Evolutionary conservation across 306 rosid genomes (phyloP).

Genomic region (Calophaca sinica): DNA sequence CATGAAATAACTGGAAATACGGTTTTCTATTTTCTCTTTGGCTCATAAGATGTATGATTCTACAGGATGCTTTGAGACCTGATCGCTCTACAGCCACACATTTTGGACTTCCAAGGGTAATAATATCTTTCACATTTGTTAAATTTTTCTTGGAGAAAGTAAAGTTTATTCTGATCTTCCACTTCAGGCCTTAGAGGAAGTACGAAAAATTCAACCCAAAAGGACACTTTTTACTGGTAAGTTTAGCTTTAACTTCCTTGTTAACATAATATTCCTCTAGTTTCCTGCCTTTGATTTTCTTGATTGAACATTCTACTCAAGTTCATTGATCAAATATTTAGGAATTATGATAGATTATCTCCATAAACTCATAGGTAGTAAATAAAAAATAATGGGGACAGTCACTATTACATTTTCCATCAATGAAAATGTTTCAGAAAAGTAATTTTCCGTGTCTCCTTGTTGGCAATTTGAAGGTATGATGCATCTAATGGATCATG

Average conservation of each 20-base stretch:
- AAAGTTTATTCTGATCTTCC: conserved; percentile 31
- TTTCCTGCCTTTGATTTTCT: conserved; percentile 23
- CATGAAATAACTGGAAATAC: conserved; percentile 16
- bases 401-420: conserved; percentile 20
- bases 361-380: not conserved
- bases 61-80: conserved; percentile 88
- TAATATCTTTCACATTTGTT: conserved; percentile 46
- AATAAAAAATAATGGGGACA: not conserved
- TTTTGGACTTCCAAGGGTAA: conserved; percentile 96
- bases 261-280: conserved; percentile 32
- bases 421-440: not conserved
- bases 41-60: conserved; percentile 41
- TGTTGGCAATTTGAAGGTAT: conserved; percentile 67
- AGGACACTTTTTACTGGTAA: conserved; percentile 90
- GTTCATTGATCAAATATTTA: conserved; percentile 21
- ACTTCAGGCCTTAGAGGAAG: conserved; percentile 90
- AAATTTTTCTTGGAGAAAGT: conserved; percentile 21
- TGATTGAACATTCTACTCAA: conserved; percentile 11
- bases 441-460: too few species aligned
- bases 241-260: conserved; percentile 35
- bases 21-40: conserved; percentile 18
- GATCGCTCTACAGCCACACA: conserved; percentile 86
- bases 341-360: conserved; percentile 16
- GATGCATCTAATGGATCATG: conserved; percentile 99
- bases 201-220: conserved; percentile 85